phyloP scores from a whole-genome alignment of 768 basidiomycete genomes.

The Tylopilus intermedius region DNA sequence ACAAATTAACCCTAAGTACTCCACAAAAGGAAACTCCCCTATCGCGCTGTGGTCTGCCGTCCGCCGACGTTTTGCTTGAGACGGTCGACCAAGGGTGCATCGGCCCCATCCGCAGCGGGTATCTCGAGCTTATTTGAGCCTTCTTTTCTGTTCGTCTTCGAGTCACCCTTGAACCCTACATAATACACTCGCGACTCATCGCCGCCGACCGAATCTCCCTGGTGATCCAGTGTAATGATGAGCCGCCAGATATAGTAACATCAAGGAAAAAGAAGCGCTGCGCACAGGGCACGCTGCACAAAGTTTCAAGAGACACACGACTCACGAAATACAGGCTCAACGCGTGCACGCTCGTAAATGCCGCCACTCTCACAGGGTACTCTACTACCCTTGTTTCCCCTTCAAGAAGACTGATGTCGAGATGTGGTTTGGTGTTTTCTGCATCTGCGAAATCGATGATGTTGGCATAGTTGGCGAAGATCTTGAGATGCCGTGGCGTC shows the following conservation, averaged over 20 bases:
- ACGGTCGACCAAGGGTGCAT: constrained; percentile 61
- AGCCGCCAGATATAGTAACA: constrained; percentile 20
- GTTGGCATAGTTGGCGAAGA: constrained; percentile 68
- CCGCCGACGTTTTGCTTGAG: constrained; percentile 52
- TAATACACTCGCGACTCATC: constrained; percentile 69
- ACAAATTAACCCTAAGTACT: background rate
- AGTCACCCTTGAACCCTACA: constrained; percentile 79
- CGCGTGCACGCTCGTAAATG: constrained; percentile 70
- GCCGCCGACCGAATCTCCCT: constrained; percentile 67
- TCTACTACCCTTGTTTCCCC: constrained; percentile 66
- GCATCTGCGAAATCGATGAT: constrained; percentile 78
- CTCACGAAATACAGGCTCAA: constrained; percentile 79
- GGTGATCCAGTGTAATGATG: constrained; percentile 10
- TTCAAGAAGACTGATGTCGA: constrained; percentile 66
- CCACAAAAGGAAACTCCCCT: background rate
- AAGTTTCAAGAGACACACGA: constrained; percentile 18
- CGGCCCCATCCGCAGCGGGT: constrained; percentile 75
- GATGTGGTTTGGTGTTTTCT: constrained; percentile 62
- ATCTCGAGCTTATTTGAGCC: constrained; percentile 63
- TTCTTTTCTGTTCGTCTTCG: constrained; percentile 49
- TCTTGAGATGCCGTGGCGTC: constrained; percentile 69
- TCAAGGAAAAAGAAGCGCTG: constrained; percentile 10
- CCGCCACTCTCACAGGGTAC: constrained; percentile 72
- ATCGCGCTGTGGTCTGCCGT: constrained; percentile 56
- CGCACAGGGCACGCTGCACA: constrained; percentile 8